A percentile compares a stretch with the other conserved stretches of the same genome.
Evolutionary conservation across 768 basidiomycete species (phyloP).

Genomic region (Chlorophyllum brunneum): DNA sequence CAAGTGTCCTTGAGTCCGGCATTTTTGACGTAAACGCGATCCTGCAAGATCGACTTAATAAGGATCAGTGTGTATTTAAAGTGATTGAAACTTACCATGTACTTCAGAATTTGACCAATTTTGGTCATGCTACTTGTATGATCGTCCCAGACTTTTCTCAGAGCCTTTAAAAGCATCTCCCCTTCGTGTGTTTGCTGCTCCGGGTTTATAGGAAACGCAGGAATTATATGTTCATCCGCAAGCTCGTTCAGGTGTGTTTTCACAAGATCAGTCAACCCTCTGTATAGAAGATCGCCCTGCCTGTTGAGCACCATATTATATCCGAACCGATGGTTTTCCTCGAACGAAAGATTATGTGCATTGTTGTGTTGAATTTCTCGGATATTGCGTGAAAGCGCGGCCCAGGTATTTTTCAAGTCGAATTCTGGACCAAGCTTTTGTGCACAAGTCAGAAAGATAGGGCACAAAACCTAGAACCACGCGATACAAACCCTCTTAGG

Average conservation of each 20-base stretch:
- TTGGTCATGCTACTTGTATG: slow-evolving; percentile 87
- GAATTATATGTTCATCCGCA: slow-evolving; percentile 71
- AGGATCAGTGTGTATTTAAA: background rate
- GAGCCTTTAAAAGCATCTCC: slow-evolving; percentile 78
- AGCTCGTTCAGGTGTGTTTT: slow-evolving; percentile 79
- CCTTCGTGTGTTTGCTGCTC: slow-evolving; percentile 79
- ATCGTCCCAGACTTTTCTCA: slow-evolving; percentile 90
- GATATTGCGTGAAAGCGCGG: slow-evolving; percentile 77
- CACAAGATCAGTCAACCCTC: slow-evolving; percentile 76
- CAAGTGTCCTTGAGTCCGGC: slow-evolving; percentile 77
- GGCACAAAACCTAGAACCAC: background rate
- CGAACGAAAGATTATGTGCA: slow-evolving; percentile 66
- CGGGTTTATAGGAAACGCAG: slow-evolving; percentile 70
- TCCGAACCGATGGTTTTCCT: slow-evolving; percentile 91
- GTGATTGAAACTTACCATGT: slow-evolving; percentile 70
- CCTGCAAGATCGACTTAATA: slow-evolving; percentile 52
- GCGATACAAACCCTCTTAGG: slow-evolving; percentile 38
- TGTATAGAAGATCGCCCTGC: slow-evolving; percentile 81
- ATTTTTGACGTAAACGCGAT: slow-evolving; percentile 79
- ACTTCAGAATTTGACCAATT: slow-evolving; percentile 85
- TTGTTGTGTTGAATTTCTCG: slow-evolving; percentile 94
- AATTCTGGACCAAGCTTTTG: slow-evolving; percentile 72
- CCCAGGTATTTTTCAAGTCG: slow-evolving; percentile 83
- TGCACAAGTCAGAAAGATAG: background rate
- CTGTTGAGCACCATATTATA: slow-evolving; percentile 93